Base-by-base conservation (phyloP, 768 basidiomycete species). In the Leccinum rimulosum region DNA sequence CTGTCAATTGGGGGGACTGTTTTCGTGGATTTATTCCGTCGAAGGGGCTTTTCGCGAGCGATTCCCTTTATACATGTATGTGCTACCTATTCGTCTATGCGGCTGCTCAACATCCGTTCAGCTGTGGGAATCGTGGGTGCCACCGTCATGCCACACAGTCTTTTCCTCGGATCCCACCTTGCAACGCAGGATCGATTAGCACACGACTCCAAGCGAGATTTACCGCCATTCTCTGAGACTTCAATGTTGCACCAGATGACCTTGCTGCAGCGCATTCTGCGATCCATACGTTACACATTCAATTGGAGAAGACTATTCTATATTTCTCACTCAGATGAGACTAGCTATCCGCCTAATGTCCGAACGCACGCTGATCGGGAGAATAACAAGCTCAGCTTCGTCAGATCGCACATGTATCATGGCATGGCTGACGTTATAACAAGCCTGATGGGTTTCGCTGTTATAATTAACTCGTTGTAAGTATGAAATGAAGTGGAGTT, bases 141-240 rank as follows among this genome's bases (percentile, higher is more conserved):
- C 1, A 97, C 93, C 3, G 87, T 94, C 59, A 95, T 95, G 94
- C 94, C 94, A 0, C 94, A 95, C 71, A 88, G 88, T 59, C 78
- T 97, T n/a, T 94, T 91, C 77, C 79, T 97, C 15, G 95, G 94
- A 6, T 93, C 91, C 3, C 84, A 85, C 31, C 83, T 97, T 5
- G 88, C 93, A 3, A 93, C 91, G 0, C 90, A 94, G 69, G 87
- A 94, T 58, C 78, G 94, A 49, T 67, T 92, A 14, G 75, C 76
- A 1, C 73, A 73, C 38, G 55, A 50, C n/a, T 33, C 52, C 5
- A 70, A 72, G 9, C 51, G 19, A 7, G 54, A 61, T 28, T 63
- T 75, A 4, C 60, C 60, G 51, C 63, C 50, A 31, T 49, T 36
- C 36, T 60, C 57, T 1, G 59, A 57, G 8, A 19, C 48, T 17